Base-by-base conservation (phyloP, 768 basidiomycete genomes). In the Kwoniella dendrophila region DNA sequence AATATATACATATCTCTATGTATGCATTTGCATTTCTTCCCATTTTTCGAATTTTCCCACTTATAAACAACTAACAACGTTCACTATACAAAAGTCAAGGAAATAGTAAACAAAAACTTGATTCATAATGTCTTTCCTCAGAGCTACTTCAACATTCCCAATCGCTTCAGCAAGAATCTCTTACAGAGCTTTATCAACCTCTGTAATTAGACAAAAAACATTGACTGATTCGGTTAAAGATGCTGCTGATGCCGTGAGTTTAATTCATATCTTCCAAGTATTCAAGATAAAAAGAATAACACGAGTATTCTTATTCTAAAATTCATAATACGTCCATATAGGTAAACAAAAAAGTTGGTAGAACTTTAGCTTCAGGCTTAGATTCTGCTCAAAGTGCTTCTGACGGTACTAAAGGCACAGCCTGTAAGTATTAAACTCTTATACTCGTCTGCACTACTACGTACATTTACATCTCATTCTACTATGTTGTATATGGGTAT, bases 331-430 rank as follows among this genome's bases (percentile, higher is more conserved):
- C n/a, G 32, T 36, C 4, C 10, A 22, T 22, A n/a, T 32, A 73
- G 71, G 58, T 73, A 29, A 73, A 73, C 66, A 73, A 73, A 45
- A 73, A 73, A 44, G 66, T 73, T 36, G 71, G 71, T 22, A 56
- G 70, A 56, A 70, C 69, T 16, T 59, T 73, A 8, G 71, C 71
- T 33, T 34, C 60, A 10, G 71, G 71, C 33, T 27, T 72, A 7
- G 70, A 72, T 7, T 51, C 38, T 26, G 58, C 62, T 30, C 56
- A 68, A 44, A 32, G 57, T 14, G 64, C 65, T 16, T 62, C 67
- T 4, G 57, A 57, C 12, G 20, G 16, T 4, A 67, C 63, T 18
- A 65, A 70, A 50, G 58, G 65, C 8, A 68, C 63, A n/a, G 69
- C 63, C 43, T 38, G 71, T 66, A 45, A 62, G 69, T 68, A 47